phyloP scores from a whole-genome alignment of 495 filamentous ascomycete genomes.

The Penicillium canescens region DNA sequence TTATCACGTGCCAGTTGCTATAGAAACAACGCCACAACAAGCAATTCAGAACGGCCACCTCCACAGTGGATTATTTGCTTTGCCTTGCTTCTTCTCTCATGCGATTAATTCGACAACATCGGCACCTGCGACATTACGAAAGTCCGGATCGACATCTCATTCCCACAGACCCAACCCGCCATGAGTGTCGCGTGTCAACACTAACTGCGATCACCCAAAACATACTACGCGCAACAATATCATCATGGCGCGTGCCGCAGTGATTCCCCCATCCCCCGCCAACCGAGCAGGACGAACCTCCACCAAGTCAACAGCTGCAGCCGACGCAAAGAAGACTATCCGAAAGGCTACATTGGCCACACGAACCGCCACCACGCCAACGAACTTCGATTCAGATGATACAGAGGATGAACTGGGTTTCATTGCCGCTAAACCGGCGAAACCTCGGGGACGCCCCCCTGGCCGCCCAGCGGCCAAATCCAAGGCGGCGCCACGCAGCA shows the following conservation, averaged over 20 bases:
- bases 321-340: constrained; percentile 15
- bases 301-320: constrained; percentile 15
- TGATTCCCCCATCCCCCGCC: constrained; percentile 37
- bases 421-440: constrained; percentile 22
- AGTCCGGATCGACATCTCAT: constrained; percentile 1
- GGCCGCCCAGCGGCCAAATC: constrained; percentile 13
- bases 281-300: constrained; percentile 31
- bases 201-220: constrained; percentile 5
- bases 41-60: constrained; percentile 6
- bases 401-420: constrained; percentile 45
- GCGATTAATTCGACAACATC: constrained; percentile 8
- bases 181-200: constrained; percentile 17
- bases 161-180: constrained; percentile 9
- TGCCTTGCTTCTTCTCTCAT: constrained; percentile 7
- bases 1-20: constrained; percentile 7
- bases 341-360: constrained; percentile 20
- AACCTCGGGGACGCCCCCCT: constrained; percentile 18
- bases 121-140: not conserved
- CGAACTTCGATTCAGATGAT: constrained; percentile 29
- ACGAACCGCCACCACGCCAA: constrained; percentile 13
- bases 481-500: constrained; percentile 15
- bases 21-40: constrained; percentile 8
- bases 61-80: constrained; percentile 10
- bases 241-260: constrained; percentile 44
- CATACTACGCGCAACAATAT: constrained; percentile 9